Evolutionary conservation across 2,329 filamentous ascomycete species (phyloP).

Genomic region (Orbilia ellipsospora): DNA sequence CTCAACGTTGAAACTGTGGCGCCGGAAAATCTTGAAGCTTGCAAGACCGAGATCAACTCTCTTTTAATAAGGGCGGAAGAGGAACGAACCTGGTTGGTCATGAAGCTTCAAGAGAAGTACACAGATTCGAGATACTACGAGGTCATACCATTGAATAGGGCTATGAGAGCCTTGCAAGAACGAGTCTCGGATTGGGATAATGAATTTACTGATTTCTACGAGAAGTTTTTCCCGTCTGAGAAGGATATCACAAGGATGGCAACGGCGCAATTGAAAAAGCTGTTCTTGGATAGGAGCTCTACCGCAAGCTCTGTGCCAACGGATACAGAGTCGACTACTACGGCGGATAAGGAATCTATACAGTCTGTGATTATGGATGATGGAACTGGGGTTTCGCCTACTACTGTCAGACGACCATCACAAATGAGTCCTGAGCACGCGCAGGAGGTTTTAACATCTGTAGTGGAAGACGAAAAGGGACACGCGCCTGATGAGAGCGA

Average conservation of each 20-base stretch:
- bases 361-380: constrained; percentile 51
- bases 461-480: constrained; percentile 72
- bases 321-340: constrained; percentile 73
- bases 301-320: constrained; percentile 72
- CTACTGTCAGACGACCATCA: constrained; percentile 31
- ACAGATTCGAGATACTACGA: constrained; percentile 96
- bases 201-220: constrained; percentile 88
- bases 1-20: constrained; percentile 93
- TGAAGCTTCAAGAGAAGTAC: constrained; percentile 87
- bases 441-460: constrained; percentile 72
- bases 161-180: constrained; percentile 89
- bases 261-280: constrained; percentile 89
- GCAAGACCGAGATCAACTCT: constrained; percentile 81
- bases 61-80: constrained; percentile 83
- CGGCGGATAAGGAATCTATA: constrained; percentile 60
- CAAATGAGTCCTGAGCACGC: constrained; percentile 67
- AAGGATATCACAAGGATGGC: constrained; percentile 95
- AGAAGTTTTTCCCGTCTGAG: constrained; percentile 90
- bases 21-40: constrained; percentile 84
- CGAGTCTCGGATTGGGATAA: constrained; percentile 94
- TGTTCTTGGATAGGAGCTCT: constrained; percentile 91
- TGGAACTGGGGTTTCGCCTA: constrained; percentile 38
- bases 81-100: constrained; percentile 78
- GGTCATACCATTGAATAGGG: constrained; percentile 89
- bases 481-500: constrained; percentile 22